These are phyloP conservation scores for Leptographium radiaticola DNA, from an alignment of 2,329 filamentous ascomycete genomes.

Conservation along the genomic window DNA sequence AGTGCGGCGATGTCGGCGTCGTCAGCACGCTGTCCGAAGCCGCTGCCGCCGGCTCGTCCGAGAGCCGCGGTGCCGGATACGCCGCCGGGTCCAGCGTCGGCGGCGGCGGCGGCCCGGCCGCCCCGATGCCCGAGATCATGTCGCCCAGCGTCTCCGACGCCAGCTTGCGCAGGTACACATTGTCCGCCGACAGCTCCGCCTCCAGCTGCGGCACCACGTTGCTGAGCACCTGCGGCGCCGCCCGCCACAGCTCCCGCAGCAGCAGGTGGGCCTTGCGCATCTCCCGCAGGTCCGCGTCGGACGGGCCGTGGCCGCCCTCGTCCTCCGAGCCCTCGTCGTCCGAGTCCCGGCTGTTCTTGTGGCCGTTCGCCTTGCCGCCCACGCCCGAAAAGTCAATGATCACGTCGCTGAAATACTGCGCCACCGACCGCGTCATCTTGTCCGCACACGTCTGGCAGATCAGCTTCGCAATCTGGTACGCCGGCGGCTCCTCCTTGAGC, in stretches of 20 bases:
- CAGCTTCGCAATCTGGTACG: slow-evolving; percentile 92
- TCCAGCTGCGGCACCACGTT: slow-evolving; percentile 93
- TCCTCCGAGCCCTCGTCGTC: slow-evolving; percentile 22
- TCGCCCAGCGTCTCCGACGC: slow-evolving; percentile 92
- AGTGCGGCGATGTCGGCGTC: slow-evolving; percentile 74
- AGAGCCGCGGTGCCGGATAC: slow-evolving; percentile 64
- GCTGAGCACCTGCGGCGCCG: slow-evolving; percentile 73
- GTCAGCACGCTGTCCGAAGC: slow-evolving; percentile 52
- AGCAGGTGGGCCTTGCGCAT: slow-evolving; percentile 80
- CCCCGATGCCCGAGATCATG: slow-evolving; percentile 85
- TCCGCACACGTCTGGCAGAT: slow-evolving; percentile 82
- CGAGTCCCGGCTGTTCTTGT: slow-evolving; percentile 23
- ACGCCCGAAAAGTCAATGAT: slow-evolving; percentile 73
- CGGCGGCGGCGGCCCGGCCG: slow-evolving; percentile 68
- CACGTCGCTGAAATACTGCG: slow-evolving; percentile 93
- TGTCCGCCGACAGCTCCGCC: slow-evolving; percentile 82
- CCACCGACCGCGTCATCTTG: slow-evolving; percentile 89
- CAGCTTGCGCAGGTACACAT: slow-evolving; percentile 69
- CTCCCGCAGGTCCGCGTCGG: slow-evolving; percentile 76
- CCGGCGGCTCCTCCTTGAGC: slow-evolving; percentile 78
- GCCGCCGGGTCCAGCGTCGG: slow-evolving; percentile 65
- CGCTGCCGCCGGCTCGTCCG: slow-evolving; percentile 39
- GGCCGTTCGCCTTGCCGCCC: not conserved
- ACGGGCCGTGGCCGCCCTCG: slow-evolving; percentile 44
- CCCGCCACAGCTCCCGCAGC: slow-evolving; percentile 86